Base-by-base conservation (phyloP, 345 rosid species). In the Garcia nutans region DNA sequence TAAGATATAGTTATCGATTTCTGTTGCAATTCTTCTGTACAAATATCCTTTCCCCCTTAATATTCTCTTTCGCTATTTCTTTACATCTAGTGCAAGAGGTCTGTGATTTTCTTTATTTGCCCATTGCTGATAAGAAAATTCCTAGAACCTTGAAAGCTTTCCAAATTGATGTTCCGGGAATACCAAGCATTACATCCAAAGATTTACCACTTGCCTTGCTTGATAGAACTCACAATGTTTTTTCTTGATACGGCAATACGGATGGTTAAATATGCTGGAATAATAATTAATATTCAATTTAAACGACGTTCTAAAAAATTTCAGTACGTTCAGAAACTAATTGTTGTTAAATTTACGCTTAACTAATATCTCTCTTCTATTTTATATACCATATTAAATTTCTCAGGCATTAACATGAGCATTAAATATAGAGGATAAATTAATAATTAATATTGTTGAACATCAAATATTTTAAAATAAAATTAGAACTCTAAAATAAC, bases 1-100 rank as follows among this genome's bases (percentile, higher is more conserved):
- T 41, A 66, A 71, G 0, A 83, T 52, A 59, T 91, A n/a, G 22
- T 88, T 58, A 71, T 83, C 3, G 91, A 92, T 66, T 81, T 85
- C 71, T 92, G 87, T 74, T 85, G 90, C 87, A 45, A 63, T 15
- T 24, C 74, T 3, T 89, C 83, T 6, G 42, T 78, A 6, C 59
- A 77, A 6, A 54, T 88, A 50, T 78, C 88, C 15, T 26, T 52
- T n/a, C 0, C 75, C 76, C 22, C 86, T 90, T 75, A 37, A 66
- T 17, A 79, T 89, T 70, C 91, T 89, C 1, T 75, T 74, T 23
- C 85, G 82, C 81, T 84, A 77, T 70, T 90, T 83, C 85, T 74
- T 24, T 82, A 80, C 91, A 44, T 82, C 88, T 0, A 81, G 83
- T 15, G 91, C 85, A 9, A 80, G 86, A 0, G 22, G 45, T 72